phyloP scores from a whole-genome alignment of 352 stramenopile genomes.

The Phytopythium delawarense region DNA sequence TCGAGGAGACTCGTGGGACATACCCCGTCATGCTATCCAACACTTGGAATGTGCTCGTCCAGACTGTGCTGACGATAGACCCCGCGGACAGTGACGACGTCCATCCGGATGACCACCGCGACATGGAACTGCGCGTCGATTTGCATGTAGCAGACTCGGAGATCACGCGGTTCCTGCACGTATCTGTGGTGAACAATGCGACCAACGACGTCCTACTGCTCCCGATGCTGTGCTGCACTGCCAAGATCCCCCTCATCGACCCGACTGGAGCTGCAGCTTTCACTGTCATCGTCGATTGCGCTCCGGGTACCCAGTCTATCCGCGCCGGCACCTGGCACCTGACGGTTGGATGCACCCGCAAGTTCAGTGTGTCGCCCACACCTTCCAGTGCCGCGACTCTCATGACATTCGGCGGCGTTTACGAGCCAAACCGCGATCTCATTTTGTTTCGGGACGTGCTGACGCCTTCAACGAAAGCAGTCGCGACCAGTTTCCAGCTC shows the following conservation, averaged over 20 bases:
- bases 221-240: conserved; percentile 25
- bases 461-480: conserved; percentile 30
- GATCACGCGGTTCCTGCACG: conserved; percentile 36
- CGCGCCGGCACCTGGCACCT: conserved; percentile 55
- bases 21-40: conserved; percentile 38
- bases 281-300: conserved; percentile 61
- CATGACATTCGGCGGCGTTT: conserved; percentile 44
- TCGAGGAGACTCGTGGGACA: conserved; percentile 39
- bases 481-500: conserved; percentile 45
- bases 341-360: conserved; percentile 44
- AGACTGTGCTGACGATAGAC: conserved; percentile 21
- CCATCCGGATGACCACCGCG: not conserved
- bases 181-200: conserved; percentile 44
- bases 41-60: conserved; percentile 63
- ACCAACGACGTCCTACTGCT: conserved; percentile 29
- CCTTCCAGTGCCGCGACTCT: conserved; percentile 25
- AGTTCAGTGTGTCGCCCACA: conserved; percentile 27
- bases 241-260: conserved; percentile 12
- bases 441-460: conserved; percentile 65
- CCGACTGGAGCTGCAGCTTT: conserved; percentile 16
- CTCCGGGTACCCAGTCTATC: conserved; percentile 20
- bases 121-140: conserved; percentile 41
- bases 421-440: conserved; percentile 64
- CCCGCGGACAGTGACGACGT: not conserved
- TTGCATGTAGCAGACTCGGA: conserved; percentile 54